Evolutionary conservation across 2,329 filamentous ascomycete species (phyloP), one percentile per base, ranked within the genome.

Genomic region (Fusarium tupiense): DNA sequence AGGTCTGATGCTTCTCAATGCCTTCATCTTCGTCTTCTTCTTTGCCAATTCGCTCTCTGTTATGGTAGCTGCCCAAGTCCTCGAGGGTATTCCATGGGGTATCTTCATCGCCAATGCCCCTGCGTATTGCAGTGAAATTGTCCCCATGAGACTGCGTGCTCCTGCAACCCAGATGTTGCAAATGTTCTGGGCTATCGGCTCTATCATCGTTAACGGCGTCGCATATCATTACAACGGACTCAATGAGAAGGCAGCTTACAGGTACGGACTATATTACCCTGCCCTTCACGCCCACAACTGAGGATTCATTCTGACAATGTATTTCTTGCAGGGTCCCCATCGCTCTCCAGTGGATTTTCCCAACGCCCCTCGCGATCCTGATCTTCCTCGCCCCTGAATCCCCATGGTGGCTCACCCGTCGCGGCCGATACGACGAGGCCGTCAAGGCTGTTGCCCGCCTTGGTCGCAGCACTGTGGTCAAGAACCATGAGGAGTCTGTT

Each of bases 151-250:
- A 29, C 82, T 91, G 47, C 83, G 89, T 79, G 89, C 86, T 65
- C 86, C 88, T 46, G 85, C 84, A 20, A 91, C 89, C 5, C 87
- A 88, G 76, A 91, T 88, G 83, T 74, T 91, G 78, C 89, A 91
- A 79, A 91, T 91, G 89, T 88, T 88, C 81, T 91, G 89, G 89
- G 87, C 88, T 8, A 88, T 91, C 72, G 89, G 89, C 14, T 81
- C 83, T 22, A 91, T 91, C 77, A 89, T 91, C 47, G 89, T 91
- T 29, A 86, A 84, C 24, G 89, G 80, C 47, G 85, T 88, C 60
- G 88, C 87, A 17, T 90, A 87, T 75, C 77, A 81, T 58, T 90
- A 87, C 83, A 86, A 89, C 22, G 50, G 44, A 0, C 13, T 54
- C 1, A 16, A 54, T 0, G 35, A 59, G n/a, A 11, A 47, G 13